Base-by-base conservation (phyloP, 2,329 filamentous ascomycete species). In the Myriosclerotinia scirpicola region DNA sequence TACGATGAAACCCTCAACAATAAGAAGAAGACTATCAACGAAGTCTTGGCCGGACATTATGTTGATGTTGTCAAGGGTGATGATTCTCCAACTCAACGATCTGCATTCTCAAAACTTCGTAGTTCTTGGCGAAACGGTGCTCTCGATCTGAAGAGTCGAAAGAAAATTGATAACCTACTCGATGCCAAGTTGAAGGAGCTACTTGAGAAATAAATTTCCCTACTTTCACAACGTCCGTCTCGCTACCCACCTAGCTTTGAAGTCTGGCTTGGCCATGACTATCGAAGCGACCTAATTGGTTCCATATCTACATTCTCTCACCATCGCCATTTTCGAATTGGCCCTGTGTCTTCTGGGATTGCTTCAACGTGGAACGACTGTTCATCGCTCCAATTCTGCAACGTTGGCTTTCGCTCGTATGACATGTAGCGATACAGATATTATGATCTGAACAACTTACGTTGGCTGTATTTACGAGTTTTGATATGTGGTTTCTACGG, bases 1-100 rank as follows among this genome's bases (percentile, higher is more conserved):
- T 91, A 91, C 76, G 83, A 83, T 74, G 80, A 83, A 72, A 81
- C 83, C 70, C 79, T 88, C 66, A 79, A 79, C 67, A 84, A 82
- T 73, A 76, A 76, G 69, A 77, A 75, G 64, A 80, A 79, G 70
- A 73, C 80, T 15, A 82, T 88, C 67, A 81, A 82, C 69, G 80
- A 84, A 67, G 76, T 79, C 69, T 79, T 89, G 61, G 82, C 84
- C 56, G 76, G 75, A 63, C 82, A 88, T 74, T 84, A 85, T 73
- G 78, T 87, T 54, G 78, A 82, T 62, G 76, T 88, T 55, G 83
- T 85, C 64, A 80, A 80, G 68, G 76, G 74, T 40, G 83, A 87
- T 71, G 76, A 78, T 65, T 69, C 71, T 26, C 76, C 76, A 65
- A 70, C 75, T 61, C 77, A 80, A 44, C 75, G 78, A 65, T 77